Evolutionary conservation across 768 basidiomycete genomes (phyloP).

Genomic region (Harrya chromipes): DNA sequence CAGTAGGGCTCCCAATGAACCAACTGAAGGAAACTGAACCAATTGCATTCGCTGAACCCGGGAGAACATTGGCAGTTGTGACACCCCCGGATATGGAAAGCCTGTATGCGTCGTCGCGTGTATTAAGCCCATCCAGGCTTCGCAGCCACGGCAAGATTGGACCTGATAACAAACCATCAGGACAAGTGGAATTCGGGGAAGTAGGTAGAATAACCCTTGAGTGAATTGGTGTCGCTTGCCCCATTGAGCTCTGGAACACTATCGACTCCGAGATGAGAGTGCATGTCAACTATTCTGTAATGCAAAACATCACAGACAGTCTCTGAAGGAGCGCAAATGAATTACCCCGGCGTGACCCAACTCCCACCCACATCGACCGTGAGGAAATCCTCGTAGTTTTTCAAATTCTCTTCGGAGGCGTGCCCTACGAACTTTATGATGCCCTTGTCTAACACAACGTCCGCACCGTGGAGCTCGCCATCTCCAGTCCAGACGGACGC

Average conservation of each 20-base stretch:
- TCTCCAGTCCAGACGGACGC: slow-evolving; percentile 55
- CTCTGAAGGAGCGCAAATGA: slow-evolving; percentile 16
- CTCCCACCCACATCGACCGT: slow-evolving; percentile 59
- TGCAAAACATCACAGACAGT: slow-evolving; percentile 34
- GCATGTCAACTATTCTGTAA: slow-evolving; percentile 56
- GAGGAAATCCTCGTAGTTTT: slow-evolving; percentile 42
- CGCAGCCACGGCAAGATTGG: slow-evolving; percentile 77
- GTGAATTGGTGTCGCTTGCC: slow-evolving; percentile 59
- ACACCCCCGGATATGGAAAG: slow-evolving; percentile 85
- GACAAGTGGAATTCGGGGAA: background rate
- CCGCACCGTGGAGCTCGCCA: slow-evolving; percentile 33
- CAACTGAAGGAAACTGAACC: slow-evolving; percentile 41
- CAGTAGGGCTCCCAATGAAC: slow-evolving; percentile 4
- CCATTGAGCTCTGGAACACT: slow-evolving; percentile 54
- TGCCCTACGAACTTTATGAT: slow-evolving; percentile 37
- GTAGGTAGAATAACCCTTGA: slow-evolving; percentile 36
- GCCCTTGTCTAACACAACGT: slow-evolving; percentile 40
- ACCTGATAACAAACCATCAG: slow-evolving; percentile 24
- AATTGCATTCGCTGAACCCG: slow-evolving; percentile 74
- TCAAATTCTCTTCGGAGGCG: slow-evolving; percentile 38
- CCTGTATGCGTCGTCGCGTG: slow-evolving; percentile 73
- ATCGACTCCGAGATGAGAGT: slow-evolving; percentile 77
- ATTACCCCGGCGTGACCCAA: slow-evolving; percentile 70
- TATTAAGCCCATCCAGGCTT: slow-evolving; percentile 81
- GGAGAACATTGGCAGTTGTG: slow-evolving; percentile 78